These are phyloP conservation scores for Lipomyces kockii DNA, from an alignment of 805 yeast genomes.

Conservation along the genomic window DNA sequence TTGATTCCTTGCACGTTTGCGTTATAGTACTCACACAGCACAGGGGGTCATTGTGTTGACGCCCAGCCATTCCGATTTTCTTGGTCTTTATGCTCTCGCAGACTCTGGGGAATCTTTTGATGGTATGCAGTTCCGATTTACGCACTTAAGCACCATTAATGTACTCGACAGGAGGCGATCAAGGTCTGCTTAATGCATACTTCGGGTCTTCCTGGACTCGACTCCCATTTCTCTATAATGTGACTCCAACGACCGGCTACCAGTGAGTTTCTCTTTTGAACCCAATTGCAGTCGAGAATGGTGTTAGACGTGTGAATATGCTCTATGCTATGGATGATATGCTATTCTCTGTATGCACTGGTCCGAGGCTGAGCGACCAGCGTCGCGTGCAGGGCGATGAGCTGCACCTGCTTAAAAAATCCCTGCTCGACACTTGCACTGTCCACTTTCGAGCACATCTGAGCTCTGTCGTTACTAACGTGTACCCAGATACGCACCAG, in stretches of 20 bases:
- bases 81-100: slow-evolving; percentile 47
- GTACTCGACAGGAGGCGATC: slow-evolving; percentile 63
- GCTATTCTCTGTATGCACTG: too few relatives aligned
- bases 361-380: too few relatives aligned
- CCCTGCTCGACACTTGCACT: too few relatives aligned
- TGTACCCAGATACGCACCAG: slow-evolving; percentile 53
- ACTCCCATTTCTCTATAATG: slow-evolving; percentile 82
- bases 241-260: slow-evolving; percentile 68
- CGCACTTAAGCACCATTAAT: neutral
- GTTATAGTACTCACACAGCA: slow-evolving; percentile 4
- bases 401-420: too few relatives aligned
- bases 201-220: slow-evolving; percentile 66
- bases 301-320: neutral
- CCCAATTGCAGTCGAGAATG: neutral
- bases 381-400: too few relatives aligned
- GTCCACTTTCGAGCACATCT: too few relatives aligned
- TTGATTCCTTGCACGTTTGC: neutral
- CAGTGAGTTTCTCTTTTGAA: slow-evolving; percentile 53
- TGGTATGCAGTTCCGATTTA: slow-evolving; percentile 49
- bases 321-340: neutral
- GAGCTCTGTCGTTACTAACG: neutral
- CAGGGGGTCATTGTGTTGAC: slow-evolving; percentile 61
- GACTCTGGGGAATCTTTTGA: slow-evolving; percentile 60
- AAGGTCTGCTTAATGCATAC: slow-evolving; percentile 81
- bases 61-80: slow-evolving; percentile 55